These are phyloP conservation scores for Sapria himalayana DNA, from an alignment of 345 rosid genomes.

Conservation along the genomic window DNA sequence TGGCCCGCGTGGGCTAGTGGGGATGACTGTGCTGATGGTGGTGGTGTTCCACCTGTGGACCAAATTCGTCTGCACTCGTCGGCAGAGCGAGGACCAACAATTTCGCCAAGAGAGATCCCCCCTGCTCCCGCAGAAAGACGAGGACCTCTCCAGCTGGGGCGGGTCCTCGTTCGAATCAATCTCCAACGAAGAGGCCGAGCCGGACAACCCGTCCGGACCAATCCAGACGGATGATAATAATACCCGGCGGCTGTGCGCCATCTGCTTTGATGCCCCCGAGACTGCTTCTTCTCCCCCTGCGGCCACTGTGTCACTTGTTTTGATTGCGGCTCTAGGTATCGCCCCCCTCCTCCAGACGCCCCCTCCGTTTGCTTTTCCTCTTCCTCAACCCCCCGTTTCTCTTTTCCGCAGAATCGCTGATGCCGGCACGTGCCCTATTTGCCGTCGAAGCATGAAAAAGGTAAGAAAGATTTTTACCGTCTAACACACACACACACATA, in stretches of 20 bases:
- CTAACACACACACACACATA: no score
- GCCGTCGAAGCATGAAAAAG: no score
- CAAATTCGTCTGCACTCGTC: conserved; percentile 24
- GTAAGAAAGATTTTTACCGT: no score
- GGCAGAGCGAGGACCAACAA: no score
- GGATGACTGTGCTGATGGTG: conserved; percentile 44
- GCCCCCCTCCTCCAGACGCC: no score
- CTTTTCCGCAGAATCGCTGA: no score
- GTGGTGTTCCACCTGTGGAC: conserved; percentile 35
- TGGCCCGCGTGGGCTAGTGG: no score
- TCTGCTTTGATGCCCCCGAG: conserved; percentile 96
- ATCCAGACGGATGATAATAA: conserved; percentile 45
- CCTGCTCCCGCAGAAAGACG: conserved; percentile 49
- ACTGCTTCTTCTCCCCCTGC: conserved; percentile 95
- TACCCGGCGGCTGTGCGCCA: conserved; percentile 80
- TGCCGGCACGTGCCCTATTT: no score
- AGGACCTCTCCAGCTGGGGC: conserved; percentile 82
- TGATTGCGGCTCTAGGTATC: conserved; percentile 78
- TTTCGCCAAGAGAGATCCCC: conserved; percentile 64
- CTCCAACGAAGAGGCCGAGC: conserved; percentile 46
- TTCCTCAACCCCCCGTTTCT: no score
- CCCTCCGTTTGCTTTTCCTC: no score
- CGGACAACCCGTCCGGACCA: conserved; percentile 28
- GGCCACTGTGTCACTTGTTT: conserved; percentile 91
- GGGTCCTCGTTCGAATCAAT: conserved; percentile 77